These are phyloP conservation scores for Liriodendron chinense DNA, from an alignment of 164 flowering plant species.

Conservation along the genomic window DNA sequence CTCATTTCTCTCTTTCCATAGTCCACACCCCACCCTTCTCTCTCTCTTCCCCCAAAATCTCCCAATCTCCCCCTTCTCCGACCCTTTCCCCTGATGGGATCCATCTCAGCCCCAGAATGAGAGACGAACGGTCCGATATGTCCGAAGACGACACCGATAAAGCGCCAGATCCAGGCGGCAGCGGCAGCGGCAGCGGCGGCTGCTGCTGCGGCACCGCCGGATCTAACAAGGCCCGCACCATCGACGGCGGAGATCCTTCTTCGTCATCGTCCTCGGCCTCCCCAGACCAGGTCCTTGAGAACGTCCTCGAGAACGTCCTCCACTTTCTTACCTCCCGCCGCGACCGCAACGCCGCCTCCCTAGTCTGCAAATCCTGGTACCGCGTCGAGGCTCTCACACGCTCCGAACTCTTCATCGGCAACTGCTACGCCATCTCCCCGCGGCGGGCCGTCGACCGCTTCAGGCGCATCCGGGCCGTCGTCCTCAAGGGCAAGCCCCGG, in stretches of 20 bases:
- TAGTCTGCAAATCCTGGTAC: slow-evolving; percentile 89
- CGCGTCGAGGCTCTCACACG: slow-evolving; percentile 69
- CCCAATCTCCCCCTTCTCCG: background rate
- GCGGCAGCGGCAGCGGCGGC: background rate
- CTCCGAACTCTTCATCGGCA: slow-evolving; percentile 75
- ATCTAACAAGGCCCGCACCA: slow-evolving; percentile 7
- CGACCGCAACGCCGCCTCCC: slow-evolving; percentile 79
- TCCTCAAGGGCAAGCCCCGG: slow-evolving; percentile 83
- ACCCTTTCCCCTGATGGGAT: background rate
- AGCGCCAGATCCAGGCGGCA: slow-evolving; percentile 27
- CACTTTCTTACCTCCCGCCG: slow-evolving; percentile 58
- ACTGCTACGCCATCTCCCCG: slow-evolving; percentile 79
- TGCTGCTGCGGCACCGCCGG: slow-evolving; percentile 1
- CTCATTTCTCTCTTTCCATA: background rate
- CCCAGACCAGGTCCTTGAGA: slow-evolving; percentile 71
- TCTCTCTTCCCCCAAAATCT: slow-evolving; percentile 1
- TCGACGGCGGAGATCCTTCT: slow-evolving; percentile 4
- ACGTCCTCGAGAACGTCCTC: slow-evolving; percentile 79
- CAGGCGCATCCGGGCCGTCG: slow-evolving; percentile 37
- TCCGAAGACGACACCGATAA: slow-evolving; percentile 45
- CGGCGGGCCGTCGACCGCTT: slow-evolving; percentile 51
- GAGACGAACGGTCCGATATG: slow-evolving; percentile 37
- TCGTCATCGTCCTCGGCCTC: slow-evolving; percentile 18
- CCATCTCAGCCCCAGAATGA: slow-evolving; percentile 14
- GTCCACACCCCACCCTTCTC: background rate